Conservation (phyloP, 306 rosid species). For the Vigna hirtella region DNA sequence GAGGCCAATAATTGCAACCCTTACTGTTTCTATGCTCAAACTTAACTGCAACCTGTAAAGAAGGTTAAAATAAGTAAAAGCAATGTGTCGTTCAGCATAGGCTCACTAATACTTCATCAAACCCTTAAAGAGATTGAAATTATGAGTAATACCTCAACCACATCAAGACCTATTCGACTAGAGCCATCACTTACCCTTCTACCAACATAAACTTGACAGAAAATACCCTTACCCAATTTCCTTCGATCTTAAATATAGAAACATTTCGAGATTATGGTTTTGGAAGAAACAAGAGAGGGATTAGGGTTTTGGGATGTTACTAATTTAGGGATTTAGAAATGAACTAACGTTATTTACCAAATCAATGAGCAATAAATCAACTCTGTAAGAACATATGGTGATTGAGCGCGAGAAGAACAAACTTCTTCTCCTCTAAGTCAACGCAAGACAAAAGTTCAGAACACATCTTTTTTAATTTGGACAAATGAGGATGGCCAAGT, state of each 20-base stretch:
- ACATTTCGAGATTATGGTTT: no score
- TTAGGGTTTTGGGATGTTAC: no score
- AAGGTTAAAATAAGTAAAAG: conserved; percentile 36
- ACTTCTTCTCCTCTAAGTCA: no score
- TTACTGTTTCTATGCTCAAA: conserved; percentile 91
- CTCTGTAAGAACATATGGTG: no score
- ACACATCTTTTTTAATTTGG: no score
- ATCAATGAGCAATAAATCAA: no score
- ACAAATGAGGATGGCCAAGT: no score
- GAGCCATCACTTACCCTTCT: conserved; percentile 83
- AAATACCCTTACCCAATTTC: conserved; percentile 94
- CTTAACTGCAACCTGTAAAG: conserved; percentile 81
- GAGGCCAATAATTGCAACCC: conserved; percentile 94
- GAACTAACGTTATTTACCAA: no score
- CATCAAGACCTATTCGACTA: conserved; percentile 79
- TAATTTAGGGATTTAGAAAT: no score
- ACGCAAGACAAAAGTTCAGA: no score
- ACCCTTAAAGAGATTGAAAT: conserved; percentile 39
- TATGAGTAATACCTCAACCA: conserved; percentile 66
- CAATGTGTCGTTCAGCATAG: conserved; percentile 31
- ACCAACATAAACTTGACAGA: conserved; percentile 95
- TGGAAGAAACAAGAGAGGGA: no score
- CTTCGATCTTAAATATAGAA: conserved; percentile 72
- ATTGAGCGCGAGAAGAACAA: no score
- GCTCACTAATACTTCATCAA: conserved; percentile 25